Percentiles rank a stretch among this genome's conserved stretches.
phyloP scores from a whole-genome alignment of 331 rosid species.

The Malus hybrid region DNA sequence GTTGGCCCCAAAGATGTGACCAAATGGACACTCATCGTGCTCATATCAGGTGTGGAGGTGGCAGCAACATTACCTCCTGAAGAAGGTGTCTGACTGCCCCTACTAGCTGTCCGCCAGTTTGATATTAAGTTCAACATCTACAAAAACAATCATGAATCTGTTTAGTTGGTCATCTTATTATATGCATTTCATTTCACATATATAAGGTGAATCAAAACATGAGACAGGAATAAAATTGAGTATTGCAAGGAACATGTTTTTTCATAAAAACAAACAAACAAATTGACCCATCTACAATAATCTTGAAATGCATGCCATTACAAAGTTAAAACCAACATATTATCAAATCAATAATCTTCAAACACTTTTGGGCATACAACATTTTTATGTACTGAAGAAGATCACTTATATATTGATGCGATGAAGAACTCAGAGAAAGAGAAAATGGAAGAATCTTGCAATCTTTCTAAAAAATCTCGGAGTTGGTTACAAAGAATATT shows the following conservation, averaged over 20 bases:
- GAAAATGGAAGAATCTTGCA: too few species aligned
- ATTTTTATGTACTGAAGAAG: too few species aligned
- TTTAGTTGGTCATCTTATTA: background rate
- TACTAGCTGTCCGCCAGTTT: background rate
- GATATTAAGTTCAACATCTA: background rate
- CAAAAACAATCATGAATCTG: background rate
- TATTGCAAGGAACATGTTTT: background rate
- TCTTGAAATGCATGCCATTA: background rate
- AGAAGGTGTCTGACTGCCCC: too few species aligned
- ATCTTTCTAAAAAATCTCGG: too few species aligned
- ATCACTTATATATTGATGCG: too few species aligned
- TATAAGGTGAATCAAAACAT: background rate
- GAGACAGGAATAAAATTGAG: background rate
- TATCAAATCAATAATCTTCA: too few species aligned
- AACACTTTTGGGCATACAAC: too few species aligned
- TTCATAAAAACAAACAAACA: background rate
- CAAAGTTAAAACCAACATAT: background rate
- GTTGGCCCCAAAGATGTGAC: background rate
- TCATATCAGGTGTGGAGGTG: too few species aligned
- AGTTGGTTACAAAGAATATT: too few species aligned
- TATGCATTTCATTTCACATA: background rate
- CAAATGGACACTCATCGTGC: too few species aligned
- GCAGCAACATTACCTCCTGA: too few species aligned
- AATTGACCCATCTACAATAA: background rate
- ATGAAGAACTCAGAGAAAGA: background rate